phyloP scores from a whole-genome alignment of 2,329 filamentous ascomycete species.

The Bisporella sp. region DNA sequence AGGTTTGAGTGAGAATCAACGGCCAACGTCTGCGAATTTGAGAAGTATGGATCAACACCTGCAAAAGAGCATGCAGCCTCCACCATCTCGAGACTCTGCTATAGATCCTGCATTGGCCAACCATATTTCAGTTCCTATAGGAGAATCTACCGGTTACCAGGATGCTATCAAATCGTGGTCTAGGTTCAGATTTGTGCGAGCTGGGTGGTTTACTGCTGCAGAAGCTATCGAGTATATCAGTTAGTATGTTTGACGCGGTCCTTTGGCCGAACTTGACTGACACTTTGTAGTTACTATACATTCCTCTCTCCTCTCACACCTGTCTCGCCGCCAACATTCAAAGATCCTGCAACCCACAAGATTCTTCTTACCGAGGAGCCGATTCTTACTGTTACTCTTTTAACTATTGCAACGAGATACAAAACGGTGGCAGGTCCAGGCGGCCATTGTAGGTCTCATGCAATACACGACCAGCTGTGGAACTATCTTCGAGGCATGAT shows the following conservation, averaged over 20 bases:
- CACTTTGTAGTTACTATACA: conserved; percentile 68
- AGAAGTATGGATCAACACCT: conserved; percentile 10
- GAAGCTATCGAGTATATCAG: conserved; percentile 92
- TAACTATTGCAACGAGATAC: conserved; percentile 88
- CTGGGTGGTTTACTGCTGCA: conserved; percentile 90
- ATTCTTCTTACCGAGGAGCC: conserved; percentile 85
- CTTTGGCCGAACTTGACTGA: conserved; percentile 3
- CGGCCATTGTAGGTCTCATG: conserved; percentile 74
- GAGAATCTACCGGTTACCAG: conserved; percentile 44
- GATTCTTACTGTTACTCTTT: conserved; percentile 81
- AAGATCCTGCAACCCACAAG: conserved; percentile 70
- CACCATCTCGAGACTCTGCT: conserved; percentile 14
- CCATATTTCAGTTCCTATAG: conserved; percentile 6
- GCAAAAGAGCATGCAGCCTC: conserved; percentile 18
- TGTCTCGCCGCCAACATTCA: conserved; percentile 87
- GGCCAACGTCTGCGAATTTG: conserved; percentile 13
- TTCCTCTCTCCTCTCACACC: conserved; percentile 88
- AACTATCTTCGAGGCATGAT: conserved; percentile 92
- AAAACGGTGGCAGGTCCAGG: conserved; percentile 73
- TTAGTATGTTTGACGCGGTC: conserved; percentile 52
- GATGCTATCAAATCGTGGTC: conserved; percentile 84
- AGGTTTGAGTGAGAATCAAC: conserved; percentile 8
- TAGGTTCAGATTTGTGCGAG: conserved; percentile 87
- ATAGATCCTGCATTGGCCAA: conserved; percentile 24
- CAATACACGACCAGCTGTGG: conserved; percentile 95